These are phyloP conservation scores for Vanderwaltozyma yarrowii DNA, from an alignment of 805 yeast genomes.

Conservation along the genomic window DNA sequence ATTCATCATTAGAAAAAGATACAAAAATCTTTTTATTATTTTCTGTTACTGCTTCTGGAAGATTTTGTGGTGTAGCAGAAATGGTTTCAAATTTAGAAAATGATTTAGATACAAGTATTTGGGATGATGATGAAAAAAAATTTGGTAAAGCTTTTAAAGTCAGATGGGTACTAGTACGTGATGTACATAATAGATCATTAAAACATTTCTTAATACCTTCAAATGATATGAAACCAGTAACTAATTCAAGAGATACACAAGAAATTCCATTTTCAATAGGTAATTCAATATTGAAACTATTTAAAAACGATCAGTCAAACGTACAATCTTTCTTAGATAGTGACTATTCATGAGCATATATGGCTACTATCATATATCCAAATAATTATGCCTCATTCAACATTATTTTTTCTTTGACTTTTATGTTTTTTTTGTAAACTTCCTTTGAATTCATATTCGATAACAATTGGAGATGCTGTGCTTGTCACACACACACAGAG, in stretches of 20 bases:
- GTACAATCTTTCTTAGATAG: constrained; percentile 15
- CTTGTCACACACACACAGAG: too few species aligned
- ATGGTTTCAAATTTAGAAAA: constrained; percentile 32
- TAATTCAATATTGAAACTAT: constrained; percentile 36
- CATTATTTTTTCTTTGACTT: too few species aligned
- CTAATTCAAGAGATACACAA: constrained; percentile 54
- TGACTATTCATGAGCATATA: not conserved
- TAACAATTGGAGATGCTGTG: too few species aligned
- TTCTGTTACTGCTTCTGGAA: constrained; percentile 49
- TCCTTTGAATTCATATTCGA: too few species aligned
- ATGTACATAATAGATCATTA: constrained; percentile 39
- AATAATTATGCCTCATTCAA: too few species aligned
- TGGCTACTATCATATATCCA: too few species aligned
- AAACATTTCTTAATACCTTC: constrained; percentile 36
- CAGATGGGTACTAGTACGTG: constrained; percentile 42
- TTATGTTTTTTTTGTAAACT: too few species aligned
- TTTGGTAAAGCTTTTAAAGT: constrained; percentile 47
- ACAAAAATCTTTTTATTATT: constrained; percentile 40
- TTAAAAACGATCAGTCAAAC: constrained; percentile 19
- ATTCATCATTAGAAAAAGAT: constrained; percentile 5
- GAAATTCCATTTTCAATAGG: constrained; percentile 44
- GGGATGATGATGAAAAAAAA: constrained; percentile 37
- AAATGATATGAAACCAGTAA: constrained; percentile 42
- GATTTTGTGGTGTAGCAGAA: constrained; percentile 49
- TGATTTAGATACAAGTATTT: constrained; percentile 29